Evolutionary conservation across 192 early-diverging fungal species (phyloP).

Genomic region (Rhizophlyctis rosea): DNA sequence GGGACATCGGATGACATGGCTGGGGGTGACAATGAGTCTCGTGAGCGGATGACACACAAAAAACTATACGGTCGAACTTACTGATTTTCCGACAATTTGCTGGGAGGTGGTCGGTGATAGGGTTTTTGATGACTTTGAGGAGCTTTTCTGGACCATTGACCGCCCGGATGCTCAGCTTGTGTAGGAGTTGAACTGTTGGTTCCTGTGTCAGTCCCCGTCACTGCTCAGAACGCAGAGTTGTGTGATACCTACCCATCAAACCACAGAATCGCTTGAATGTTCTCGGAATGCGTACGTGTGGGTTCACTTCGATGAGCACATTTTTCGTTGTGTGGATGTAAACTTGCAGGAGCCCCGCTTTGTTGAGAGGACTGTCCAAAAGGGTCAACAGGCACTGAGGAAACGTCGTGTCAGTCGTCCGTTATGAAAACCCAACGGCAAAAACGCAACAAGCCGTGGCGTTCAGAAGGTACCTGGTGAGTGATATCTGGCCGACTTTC

Average conservation of each 20-base stretch:
- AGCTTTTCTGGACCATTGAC: conserved; percentile 90
- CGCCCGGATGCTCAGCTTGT: conserved; percentile 92
- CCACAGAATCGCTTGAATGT: conserved; percentile 99
- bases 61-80: conserved; percentile 35
- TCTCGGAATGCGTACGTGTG: conserved; percentile 97
- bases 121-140: conserved; percentile 97
- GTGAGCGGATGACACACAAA: not conserved
- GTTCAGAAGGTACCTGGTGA: too few species aligned
- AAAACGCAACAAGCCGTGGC: conserved; percentile 26
- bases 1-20: conserved; percentile 85
- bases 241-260: conserved; percentile 73
- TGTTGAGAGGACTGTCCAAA: conserved; percentile 97
- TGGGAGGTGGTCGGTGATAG: conserved; percentile 93
- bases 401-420: not conserved
- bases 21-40: conserved; percentile 18
- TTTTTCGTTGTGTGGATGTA: conserved; percentile 94
- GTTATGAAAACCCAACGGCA: not conserved
- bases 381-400: conserved; percentile 92
- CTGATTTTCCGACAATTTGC: conserved; percentile 81
- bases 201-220: not conserved
- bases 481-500: conserved; percentile 93
- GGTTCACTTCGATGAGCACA: conserved; percentile 97
- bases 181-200: conserved; percentile 85
- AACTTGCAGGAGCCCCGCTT: conserved; percentile 96
- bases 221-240: not conserved